Base-by-base conservation (phyloP, 2,329 filamentous ascomycete species). In the Colletotrichum somersetense region DNA sequence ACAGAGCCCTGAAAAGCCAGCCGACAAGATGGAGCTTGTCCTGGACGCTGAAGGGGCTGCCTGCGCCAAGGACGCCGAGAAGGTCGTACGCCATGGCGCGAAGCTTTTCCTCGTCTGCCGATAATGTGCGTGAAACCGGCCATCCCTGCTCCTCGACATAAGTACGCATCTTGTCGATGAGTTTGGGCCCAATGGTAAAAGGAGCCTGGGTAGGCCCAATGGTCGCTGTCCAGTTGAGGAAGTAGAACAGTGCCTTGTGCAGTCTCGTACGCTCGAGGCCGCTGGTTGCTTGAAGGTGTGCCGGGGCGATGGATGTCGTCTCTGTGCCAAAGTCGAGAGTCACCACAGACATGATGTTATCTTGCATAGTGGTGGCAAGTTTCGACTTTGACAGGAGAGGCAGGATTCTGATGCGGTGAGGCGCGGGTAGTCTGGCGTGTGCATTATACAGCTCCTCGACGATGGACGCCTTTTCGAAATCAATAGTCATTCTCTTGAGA, bases 21-120 rank as follows among this genome's bases (percentile, higher is more conserved):
- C 88, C 71, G 0, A 89, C 75, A 89, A 89, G 62, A 89, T 84
- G 74, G 42, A 88, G 67, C 85, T 89, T 77, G 86, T 87, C 84
- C 50, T 82, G 82, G 16, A 89, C 77, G 5, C 90, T 83, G 75
- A 89, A 87, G 3, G 87, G 82, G 5, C 91, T 89, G 5, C 89
- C 89, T 74, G 91, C 90, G 66, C 93, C 91, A 33, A 98, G 82
- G 18, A 96, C 88, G 0, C 96, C 96, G 50, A 98, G 94, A 0
- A 93, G 95, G 80, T 98, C 96, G 80, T 98, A 98, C 1, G 93
- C 95, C 77, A 93, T 91, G 7, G 91, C 91, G 52, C 96, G 90
- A 55, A 97, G 85, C 4, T 58, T 53, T 35, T 73, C 66, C n/a
- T 70, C 64, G 59, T 92, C 90, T 14, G 85, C 80, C 2, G 88